Evolutionary conservation across 805 yeast genomes (phyloP), one percentile per base, ranked within the genome.

Genomic region (Candida vaughaniae): DNA sequence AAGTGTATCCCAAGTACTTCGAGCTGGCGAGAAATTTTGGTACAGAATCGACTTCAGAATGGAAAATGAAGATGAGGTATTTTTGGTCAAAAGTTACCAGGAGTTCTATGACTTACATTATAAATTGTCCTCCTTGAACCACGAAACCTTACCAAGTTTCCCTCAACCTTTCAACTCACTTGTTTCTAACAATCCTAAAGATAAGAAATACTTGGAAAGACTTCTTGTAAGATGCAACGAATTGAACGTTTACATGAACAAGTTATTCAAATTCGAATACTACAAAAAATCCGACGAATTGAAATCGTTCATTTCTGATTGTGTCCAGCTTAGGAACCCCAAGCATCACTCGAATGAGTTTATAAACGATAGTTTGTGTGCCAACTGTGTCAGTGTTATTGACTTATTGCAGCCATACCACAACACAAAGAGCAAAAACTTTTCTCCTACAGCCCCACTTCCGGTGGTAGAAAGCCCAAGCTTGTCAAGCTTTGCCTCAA

Each of bases 81-180:
- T 47, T 35, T 31, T 64, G 16, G 58, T 58, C 22, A 66, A 64
- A 39, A 43, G 47, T 25, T 65, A 66, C 43, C 62, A 63, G 36
- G 69, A 66, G 27, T 64, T 68, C 32, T 64, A 62, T 45, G 45
- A 58, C 20, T 48, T 68, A 28, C 69, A 65, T 38, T 25, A 48
- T 7, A 29, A 33, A 1, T 39, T 60, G 18, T 25, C 34, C 7
- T 38, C 28, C 23, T 35, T 43, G 26, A 35, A 43, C 17, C 27
- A 16, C 9, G 31, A 38, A 11, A 43, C 34, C 23, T 47, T 64
- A 19, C 67, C 68, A 3, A 49, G 47, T 29, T 46, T 63, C 15
- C 70, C 70, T 0, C 50, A 51, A 25, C 68, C 69, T 12, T 42
- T 54, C 12, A 43, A 51, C 8, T 29, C 25, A 14, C 14, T 16